Evolutionary conservation across 1,284 basidiomycete genomes (phyloP), one percentile per base, ranked within the genome.

Genomic region (Sutorius eximius): DNA sequence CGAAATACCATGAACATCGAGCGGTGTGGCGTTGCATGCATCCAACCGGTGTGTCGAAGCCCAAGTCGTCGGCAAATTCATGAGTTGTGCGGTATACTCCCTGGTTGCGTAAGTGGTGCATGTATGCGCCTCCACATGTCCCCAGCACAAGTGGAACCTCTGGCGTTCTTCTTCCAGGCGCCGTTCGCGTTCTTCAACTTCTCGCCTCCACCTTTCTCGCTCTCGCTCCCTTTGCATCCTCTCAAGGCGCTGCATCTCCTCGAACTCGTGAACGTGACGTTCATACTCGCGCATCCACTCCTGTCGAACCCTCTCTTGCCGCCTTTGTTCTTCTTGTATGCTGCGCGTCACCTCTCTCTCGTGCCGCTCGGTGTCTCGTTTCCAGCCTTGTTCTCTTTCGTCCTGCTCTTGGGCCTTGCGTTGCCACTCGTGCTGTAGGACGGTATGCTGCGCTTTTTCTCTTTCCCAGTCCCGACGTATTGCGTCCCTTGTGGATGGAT

Each of bases 31-130:
- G 13, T 10, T 45, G 30, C 44, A 45, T 6, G 30, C 44, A 15
- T 45, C 43, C 12, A 32, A 32, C 18, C 29, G 43, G 32, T 20
- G 43, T 5, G 27, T 13, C 43, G n/a, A n/a, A n/a, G n/a, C n/a
- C n/a, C 43, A 45, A 18, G 3, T 10, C 15, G 3, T 10, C 13
- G 44, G 44, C 30, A 62, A 20, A 41, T 70, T 71, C 54, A 51
- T 42, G 0, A 71, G 64, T 4, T 51, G 42, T 0, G 67, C 67
- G 7, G 57, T 57, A 11, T 71, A 71, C 45, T 70, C 61, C 43
- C 62, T 55, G 9, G 67, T 67, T 2, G 49, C 69, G 15, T 67
- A 70, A 1, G 61, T 67, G 40, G 41, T 66, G 56, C 68, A 68
- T 12, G 50, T 51, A 30, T 70, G 64, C 1, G 48, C 37, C 41